Conservation (phyloP, 306 rosid genomes). For the Prunus kanzakura region DNA sequence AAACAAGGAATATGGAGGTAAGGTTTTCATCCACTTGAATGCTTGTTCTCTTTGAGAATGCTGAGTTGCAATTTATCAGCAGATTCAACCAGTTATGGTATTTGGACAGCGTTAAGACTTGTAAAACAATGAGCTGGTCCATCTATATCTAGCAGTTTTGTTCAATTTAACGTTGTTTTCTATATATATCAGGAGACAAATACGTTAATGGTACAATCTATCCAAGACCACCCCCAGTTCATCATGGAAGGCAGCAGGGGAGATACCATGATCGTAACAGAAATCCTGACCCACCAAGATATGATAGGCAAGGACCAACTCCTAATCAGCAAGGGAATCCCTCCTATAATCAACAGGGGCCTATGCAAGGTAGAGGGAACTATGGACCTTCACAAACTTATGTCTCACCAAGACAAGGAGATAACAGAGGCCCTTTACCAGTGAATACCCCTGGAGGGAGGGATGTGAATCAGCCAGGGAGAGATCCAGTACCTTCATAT, state of each 20-base stretch:
- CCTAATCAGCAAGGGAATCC: conserved; percentile 44
- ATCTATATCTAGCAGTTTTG: background rate
- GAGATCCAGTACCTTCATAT: conserved; percentile 41
- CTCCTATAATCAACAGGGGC: conserved; percentile 33
- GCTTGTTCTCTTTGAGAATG: background rate
- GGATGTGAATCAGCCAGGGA: conserved; percentile 31
- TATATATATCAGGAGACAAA: conserved; percentile 64
- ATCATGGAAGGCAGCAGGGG: conserved; percentile 52
- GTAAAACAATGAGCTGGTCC: background rate
- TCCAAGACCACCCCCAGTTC: conserved; percentile 85
- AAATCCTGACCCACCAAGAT: conserved; percentile 37
- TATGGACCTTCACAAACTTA: conserved; percentile 43
- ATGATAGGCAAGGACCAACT: conserved; percentile 31
- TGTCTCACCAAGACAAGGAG: conserved; percentile 49
- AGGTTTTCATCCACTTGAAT: background rate
- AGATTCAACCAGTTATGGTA: background rate
- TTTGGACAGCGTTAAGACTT: background rate
- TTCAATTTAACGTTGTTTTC: conserved; percentile 2
- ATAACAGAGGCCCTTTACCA: conserved; percentile 41
- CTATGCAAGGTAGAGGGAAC: conserved; percentile 54
- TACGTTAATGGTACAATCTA: conserved; percentile 76
- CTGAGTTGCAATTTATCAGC: background rate
- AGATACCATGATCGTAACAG: conserved; percentile 43
- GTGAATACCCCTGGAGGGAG: conserved; percentile 37
- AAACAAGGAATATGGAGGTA: conserved; percentile 93